A percentile compares a stretch with the other conserved stretches of the same genome.
phyloP scores from a whole-genome alignment of 495 filamentous ascomycete species.

The Articulospora tetracladia region DNA sequence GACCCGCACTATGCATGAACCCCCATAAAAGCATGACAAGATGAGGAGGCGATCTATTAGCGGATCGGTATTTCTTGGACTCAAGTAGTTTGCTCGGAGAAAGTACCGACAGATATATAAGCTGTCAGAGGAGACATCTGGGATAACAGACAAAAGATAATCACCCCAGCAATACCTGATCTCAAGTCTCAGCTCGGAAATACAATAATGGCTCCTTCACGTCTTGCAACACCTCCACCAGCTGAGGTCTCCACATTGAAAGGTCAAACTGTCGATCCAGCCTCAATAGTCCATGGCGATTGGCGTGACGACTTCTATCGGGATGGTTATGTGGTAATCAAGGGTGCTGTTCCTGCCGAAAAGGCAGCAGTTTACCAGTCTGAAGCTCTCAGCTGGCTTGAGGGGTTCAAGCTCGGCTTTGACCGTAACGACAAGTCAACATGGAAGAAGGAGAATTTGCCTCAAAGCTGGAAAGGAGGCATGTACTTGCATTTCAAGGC shows the following conservation, averaged over 20 bases:
- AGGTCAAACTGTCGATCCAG: background rate
- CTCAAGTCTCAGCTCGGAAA: background rate
- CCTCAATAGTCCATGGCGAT: background rate
- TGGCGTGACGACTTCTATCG: slow-evolving; percentile 14
- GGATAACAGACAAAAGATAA: background rate
- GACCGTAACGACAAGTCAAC: slow-evolving; percentile 1
- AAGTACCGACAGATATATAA: too few relatives aligned
- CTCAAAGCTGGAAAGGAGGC: slow-evolving; percentile 18
- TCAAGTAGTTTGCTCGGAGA: too few relatives aligned
- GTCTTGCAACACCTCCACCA: background rate
- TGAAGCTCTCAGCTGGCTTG: background rate
- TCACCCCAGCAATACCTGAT: background rate
- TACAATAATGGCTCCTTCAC: background rate
- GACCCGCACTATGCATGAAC: too few relatives aligned
- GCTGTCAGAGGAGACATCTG: too few relatives aligned
- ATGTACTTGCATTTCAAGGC: slow-evolving; percentile 30
- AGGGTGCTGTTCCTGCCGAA: slow-evolving; percentile 1
- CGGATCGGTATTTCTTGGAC: too few relatives aligned
- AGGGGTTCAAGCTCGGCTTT: slow-evolving; percentile 1
- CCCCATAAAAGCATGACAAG: too few relatives aligned
- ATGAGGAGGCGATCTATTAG: too few relatives aligned
- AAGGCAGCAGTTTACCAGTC: background rate
- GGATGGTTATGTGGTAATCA: slow-evolving; percentile 8
- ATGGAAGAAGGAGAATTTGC: slow-evolving; percentile 1
- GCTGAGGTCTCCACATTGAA: background rate